These are phyloP conservation scores for Tephrocybe sp. DNA, from an alignment of 768 basidiomycete species.

Conservation along the genomic window DNA sequence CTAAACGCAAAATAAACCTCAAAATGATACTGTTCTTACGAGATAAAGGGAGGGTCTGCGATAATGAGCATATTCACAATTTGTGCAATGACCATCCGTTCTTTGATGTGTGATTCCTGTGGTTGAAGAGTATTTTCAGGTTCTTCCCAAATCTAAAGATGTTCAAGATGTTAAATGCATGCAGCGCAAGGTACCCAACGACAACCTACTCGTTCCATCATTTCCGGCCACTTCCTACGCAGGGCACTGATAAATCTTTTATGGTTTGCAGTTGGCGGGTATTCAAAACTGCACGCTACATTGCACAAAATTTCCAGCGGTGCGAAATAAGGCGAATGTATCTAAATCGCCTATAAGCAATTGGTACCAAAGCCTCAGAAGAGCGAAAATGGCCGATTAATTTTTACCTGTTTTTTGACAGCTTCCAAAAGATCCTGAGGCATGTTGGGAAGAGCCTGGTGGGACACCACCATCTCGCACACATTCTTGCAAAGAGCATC, in stretches of 20 bases:
- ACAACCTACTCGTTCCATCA: constrained; percentile 15
- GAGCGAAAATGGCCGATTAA: background rate
- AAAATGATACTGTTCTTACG: background rate
- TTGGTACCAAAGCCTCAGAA: no score
- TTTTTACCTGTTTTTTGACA: constrained; percentile 7
- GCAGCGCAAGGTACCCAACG: background rate
- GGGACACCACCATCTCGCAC: background rate
- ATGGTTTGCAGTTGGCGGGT: constrained; percentile 3
- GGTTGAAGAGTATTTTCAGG: constrained; percentile 10
- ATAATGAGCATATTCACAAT: constrained; percentile 2
- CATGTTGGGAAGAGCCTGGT: constrained; percentile 2
- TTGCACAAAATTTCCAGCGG: constrained; percentile 10
- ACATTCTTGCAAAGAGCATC: constrained; percentile 10
- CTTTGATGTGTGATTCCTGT: constrained; percentile 1
- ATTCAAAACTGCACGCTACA: background rate
- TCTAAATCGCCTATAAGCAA: background rate
- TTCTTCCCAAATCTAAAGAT: constrained; percentile 5
- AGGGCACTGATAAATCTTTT: constrained; percentile 5
- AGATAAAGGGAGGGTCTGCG: constrained; percentile 5
- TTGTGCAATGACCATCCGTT: constrained; percentile 9
- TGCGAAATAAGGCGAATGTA: constrained; percentile 9
- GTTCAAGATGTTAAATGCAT: background rate
- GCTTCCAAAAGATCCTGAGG: constrained; percentile 6
- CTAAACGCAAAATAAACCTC: background rate
- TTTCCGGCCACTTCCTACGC: constrained; percentile 8